phyloP scores from a whole-genome alignment of 345 rosid genomes.

The Eucalyptus erythrocorys region DNA sequence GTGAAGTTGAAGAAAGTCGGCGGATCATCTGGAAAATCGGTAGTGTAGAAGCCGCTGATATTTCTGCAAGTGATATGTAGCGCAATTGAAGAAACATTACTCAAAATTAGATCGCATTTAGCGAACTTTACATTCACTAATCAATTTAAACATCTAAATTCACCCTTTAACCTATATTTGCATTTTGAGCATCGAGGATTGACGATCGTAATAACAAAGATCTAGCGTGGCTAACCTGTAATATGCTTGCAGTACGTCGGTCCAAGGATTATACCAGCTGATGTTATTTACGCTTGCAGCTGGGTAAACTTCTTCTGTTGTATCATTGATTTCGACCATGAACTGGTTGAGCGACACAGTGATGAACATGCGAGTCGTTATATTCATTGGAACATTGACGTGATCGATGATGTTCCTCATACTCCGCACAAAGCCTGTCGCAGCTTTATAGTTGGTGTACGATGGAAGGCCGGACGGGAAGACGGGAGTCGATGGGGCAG shows the following conservation, averaged over 20 bases:
- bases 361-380: neutral
- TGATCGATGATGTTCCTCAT: neutral
- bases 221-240: neutral
- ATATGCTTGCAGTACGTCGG: neutral
- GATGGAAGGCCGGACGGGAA: neutral
- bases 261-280: neutral
- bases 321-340: neutral
- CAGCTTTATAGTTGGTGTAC: neutral
- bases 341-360: neutral
- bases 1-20: neutral
- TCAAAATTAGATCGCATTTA: neutral
- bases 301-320: neutral
- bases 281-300: neutral
- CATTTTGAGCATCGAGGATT: neutral
- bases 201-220: neutral
- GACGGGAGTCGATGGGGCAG: neutral
- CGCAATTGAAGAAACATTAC: neutral
- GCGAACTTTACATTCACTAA: neutral
- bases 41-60: neutral
- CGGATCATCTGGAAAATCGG: neutral
- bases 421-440: neutral
- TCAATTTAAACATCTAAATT: neutral
- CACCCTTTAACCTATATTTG: neutral
- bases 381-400: neutral
- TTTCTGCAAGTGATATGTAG: neutral